These are phyloP conservation scores for Gossypium schwendimanii DNA, from an alignment of 441 rosid genomes.

Conservation along the genomic window DNA sequence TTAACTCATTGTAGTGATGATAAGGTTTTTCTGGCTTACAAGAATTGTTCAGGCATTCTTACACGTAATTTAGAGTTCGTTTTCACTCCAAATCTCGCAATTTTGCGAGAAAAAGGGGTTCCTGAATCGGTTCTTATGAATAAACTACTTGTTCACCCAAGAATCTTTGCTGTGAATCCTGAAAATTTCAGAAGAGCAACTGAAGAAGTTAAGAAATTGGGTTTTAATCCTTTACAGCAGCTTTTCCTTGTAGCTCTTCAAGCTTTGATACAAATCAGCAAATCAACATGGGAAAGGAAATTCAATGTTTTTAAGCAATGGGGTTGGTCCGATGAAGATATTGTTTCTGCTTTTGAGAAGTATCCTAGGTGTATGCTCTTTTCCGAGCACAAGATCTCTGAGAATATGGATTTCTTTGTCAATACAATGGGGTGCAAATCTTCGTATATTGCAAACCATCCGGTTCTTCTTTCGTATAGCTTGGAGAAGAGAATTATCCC, in stretches of 20 bases:
- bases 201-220: constrained; percentile 18
- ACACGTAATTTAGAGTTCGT: background rate
- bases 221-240: constrained; percentile 11
- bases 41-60: background rate
- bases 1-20: constrained; percentile 8
- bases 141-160: background rate
- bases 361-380: constrained; percentile 13
- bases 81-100: background rate
- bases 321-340: constrained; percentile 28
- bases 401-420: constrained; percentile 20
- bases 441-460: constrained; percentile 5
- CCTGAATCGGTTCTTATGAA: background rate
- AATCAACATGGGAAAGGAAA: constrained; percentile 16
- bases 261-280: background rate
- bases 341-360: constrained; percentile 19
- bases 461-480: background rate
- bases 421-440: constrained; percentile 24
- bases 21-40: constrained; percentile 5
- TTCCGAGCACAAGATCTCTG: constrained; percentile 18
- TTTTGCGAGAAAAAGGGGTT: constrained; percentile 17
- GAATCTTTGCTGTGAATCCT: background rate
- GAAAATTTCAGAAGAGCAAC: constrained; percentile 7
- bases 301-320: constrained; percentile 14
- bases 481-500: constrained; percentile 16
- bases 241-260: constrained; percentile 10